Evolutionary conservation across 768 basidiomycete species (phyloP).

Genomic region (Suillus tomentosus): DNA sequence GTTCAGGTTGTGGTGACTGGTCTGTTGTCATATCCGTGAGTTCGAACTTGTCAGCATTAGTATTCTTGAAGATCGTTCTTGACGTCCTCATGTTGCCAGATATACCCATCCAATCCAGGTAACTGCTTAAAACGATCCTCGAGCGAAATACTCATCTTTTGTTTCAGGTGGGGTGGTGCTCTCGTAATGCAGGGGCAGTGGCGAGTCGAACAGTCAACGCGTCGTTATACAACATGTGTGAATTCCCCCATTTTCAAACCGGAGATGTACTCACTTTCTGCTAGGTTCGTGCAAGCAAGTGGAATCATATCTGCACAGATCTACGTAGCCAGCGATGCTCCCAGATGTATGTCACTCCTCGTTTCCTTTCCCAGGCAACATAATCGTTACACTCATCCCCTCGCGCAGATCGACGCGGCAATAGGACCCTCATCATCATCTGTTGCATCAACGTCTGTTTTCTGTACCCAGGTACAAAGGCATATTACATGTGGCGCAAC

Average conservation of each 20-base stretch:
- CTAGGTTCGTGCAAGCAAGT: slow-evolving; percentile 45
- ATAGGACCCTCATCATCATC: slow-evolving; percentile 53
- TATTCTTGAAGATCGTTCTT: slow-evolving; percentile 16
- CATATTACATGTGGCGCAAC: slow-evolving; percentile 63
- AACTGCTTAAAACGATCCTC: neutral
- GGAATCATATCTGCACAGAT: slow-evolving; percentile 53
- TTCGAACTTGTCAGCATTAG: neutral
- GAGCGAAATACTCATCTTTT: neutral
- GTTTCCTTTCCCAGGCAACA: no score
- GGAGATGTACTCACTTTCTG: neutral
- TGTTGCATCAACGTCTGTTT: slow-evolving; percentile 50
- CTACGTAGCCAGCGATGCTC: slow-evolving; percentile 59
- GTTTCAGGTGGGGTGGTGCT: slow-evolving; percentile 53
- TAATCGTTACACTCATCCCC: neutral
- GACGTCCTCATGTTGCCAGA: slow-evolving; percentile 20
- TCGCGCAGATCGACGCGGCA: slow-evolving; percentile 56
- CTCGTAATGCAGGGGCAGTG: slow-evolving; percentile 60
- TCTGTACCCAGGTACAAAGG: slow-evolving; percentile 55
- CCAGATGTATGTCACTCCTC: slow-evolving; percentile 43
- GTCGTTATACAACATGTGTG: slow-evolving; percentile 58
- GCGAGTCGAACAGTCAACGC: slow-evolving; percentile 62
- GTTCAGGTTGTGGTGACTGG: slow-evolving; percentile 44
- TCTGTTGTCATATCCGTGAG: slow-evolving; percentile 47
- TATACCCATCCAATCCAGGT: slow-evolving; percentile 54
- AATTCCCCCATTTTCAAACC: neutral